Percentiles rank a stretch among this genome's conserved stretches.
Evolutionary conservation across 805 yeast species (phyloP).

Genomic region (Pichia ethanolica): DNA sequence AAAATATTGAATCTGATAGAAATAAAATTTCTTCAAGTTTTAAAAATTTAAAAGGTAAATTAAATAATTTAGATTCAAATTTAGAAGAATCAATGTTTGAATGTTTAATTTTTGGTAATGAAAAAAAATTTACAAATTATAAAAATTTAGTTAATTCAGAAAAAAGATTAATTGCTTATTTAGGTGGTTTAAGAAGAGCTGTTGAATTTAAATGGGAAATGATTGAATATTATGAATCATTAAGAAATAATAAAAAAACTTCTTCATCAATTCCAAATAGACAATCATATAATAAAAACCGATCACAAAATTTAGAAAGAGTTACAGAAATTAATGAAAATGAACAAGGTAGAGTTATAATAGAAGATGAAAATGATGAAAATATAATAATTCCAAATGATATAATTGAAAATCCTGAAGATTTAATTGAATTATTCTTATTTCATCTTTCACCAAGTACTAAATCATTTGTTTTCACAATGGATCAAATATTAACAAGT

Average conservation of each 20-base stretch:
- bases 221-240: constrained; percentile 19
- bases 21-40: constrained; percentile 23
- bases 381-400: constrained; percentile 4
- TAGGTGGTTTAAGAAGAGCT: constrained; percentile 63
- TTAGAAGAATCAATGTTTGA: constrained; percentile 61
- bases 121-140: constrained; percentile 41
- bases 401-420: constrained; percentile 26
- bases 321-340: too few species aligned
- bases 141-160: constrained; percentile 44
- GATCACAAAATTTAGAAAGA: too few species aligned
- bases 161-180: constrained; percentile 43
- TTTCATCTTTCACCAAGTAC: constrained; percentile 66
- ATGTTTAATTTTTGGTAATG: constrained; percentile 45
- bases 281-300: too few species aligned
- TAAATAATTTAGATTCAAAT: constrained; percentile 31
- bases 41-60: constrained; percentile 33
- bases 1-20: background rate
- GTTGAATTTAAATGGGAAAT: constrained; percentile 59
- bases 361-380: background rate
- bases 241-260: background rate
- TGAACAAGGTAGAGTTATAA: background rate
- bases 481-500: constrained; percentile 52
- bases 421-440: constrained; percentile 60
- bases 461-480: constrained; percentile 56
- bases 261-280: too few species aligned